Conservation (phyloP, 371 early-diverging fungal species). For the Mortierella sp. region DNA sequence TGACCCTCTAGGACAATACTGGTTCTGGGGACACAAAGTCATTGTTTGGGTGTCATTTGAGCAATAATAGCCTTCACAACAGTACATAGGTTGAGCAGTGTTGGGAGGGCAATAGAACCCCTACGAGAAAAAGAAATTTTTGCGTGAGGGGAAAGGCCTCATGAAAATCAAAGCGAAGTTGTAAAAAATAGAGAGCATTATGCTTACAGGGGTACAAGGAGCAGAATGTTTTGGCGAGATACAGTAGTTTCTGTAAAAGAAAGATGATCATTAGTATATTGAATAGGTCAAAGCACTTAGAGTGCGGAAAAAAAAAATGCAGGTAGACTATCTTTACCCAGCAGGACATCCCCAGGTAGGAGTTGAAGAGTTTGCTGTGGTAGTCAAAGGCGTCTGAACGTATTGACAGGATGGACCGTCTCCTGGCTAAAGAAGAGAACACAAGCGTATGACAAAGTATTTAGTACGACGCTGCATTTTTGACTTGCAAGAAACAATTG, state of each 20-base stretch:
- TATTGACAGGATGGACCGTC: conserved; percentile 42
- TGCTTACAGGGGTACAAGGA: conserved; percentile 28
- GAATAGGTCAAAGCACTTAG: not conserved
- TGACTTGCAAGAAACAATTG: not conserved
- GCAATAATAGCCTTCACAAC: conserved; percentile 64
- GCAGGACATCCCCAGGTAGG: conserved; percentile 51
- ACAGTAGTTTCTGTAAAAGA: conserved; percentile 27
- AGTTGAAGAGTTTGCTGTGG: conserved; percentile 15
- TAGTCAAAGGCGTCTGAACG: conserved; percentile 42
- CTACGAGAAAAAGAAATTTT: conserved; percentile 4
- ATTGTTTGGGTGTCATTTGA: conserved; percentile 50
- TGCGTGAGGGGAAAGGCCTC: not conserved
- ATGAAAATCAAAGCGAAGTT: not conserved
- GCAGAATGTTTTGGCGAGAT: conserved; percentile 45
- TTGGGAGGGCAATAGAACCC: conserved; percentile 62
- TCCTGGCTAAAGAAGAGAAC: conserved; percentile 26
- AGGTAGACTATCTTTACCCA: conserved; percentile 26
- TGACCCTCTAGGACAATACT: conserved; percentile 54
- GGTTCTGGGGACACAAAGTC: conserved; percentile 58
- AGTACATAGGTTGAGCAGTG: conserved; percentile 64
- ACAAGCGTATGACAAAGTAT: too few species aligned
- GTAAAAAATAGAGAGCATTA: not conserved
- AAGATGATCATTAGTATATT: not conserved
- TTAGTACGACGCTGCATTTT: too few species aligned
- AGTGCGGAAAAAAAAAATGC: not conserved